Conservation (phyloP, 2,329 filamentous ascomycete species). For the Neofusicoccum umdonicola region DNA sequence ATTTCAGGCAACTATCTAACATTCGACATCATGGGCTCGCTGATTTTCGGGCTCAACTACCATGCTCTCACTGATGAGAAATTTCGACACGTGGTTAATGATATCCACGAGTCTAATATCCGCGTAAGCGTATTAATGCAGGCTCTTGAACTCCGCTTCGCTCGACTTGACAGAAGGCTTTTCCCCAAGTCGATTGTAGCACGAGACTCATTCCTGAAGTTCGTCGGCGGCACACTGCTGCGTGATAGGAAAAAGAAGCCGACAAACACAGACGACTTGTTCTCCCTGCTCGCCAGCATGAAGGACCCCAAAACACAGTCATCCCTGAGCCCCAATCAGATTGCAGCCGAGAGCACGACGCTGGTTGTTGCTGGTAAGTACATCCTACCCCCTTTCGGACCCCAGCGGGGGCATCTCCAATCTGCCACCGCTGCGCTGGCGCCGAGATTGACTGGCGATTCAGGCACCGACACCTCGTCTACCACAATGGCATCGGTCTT, state of each 20-base stretch:
- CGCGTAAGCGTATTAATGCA: neutral
- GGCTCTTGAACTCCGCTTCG: neutral
- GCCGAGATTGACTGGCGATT: neutral
- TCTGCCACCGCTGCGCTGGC: neutral
- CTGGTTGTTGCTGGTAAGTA: slow-evolving; percentile 44
- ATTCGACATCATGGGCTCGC: slow-evolving; percentile 53
- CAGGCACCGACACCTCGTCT: slow-evolving; percentile 45
- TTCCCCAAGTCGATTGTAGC: slow-evolving; percentile 1
- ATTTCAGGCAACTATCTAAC: slow-evolving; percentile 30
- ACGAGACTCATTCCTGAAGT: neutral
- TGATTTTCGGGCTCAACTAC: slow-evolving; percentile 47
- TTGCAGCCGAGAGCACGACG: slow-evolving; percentile 50
- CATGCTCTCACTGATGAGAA: slow-evolving; percentile 24
- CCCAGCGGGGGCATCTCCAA: no score
- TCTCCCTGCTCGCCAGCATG: slow-evolving; percentile 32
- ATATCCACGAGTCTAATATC: slow-evolving; percentile 35
- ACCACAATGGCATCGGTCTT: slow-evolving; percentile 42
- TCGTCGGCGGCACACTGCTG: neutral
- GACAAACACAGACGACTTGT: neutral
- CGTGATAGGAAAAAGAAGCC: neutral
- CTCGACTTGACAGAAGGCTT: neutral
- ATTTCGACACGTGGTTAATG: slow-evolving; percentile 38
- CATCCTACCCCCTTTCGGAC: neutral
- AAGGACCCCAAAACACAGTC: slow-evolving; percentile 47
- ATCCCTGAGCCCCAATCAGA: slow-evolving; percentile 44